phyloP scores from a whole-genome alignment of 2,329 filamentous ascomycete genomes.

The Amesomyces nigricolor region DNA sequence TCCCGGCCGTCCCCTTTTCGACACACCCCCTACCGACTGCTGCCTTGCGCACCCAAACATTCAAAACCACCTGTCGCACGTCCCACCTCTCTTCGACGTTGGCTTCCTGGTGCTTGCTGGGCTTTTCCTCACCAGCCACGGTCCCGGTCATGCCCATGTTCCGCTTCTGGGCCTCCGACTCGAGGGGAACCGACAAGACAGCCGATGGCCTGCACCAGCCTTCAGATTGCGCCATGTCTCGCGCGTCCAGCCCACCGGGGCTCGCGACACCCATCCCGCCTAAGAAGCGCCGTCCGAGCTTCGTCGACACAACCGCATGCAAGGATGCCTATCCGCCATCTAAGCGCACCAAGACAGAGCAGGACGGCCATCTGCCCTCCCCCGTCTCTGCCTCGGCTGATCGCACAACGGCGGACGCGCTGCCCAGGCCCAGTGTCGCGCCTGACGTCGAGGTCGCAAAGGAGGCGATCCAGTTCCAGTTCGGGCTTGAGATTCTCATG shows the following conservation, averaged over 20 bases:
- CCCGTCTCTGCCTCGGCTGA: slow-evolving; percentile 24
- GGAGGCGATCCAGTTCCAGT: slow-evolving; percentile 75
- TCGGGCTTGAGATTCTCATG: slow-evolving; percentile 83
- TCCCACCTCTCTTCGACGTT: slow-evolving; percentile 3
- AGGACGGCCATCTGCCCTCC: slow-evolving; percentile 28
- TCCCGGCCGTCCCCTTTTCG: slow-evolving; percentile 10
- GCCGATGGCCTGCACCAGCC: slow-evolving; percentile 37
- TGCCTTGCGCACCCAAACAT: slow-evolving; percentile 19
- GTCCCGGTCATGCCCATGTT: slow-evolving; percentile 41
- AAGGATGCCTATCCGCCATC: slow-evolving; percentile 27
- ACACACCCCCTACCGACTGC: slow-evolving; percentile 1
- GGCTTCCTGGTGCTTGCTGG: slow-evolving; percentile 10
- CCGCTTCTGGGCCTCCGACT: slow-evolving; percentile 55
- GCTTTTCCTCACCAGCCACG: slow-evolving; percentile 4
- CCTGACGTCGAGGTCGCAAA: slow-evolving; percentile 50
- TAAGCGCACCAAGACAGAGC: slow-evolving; percentile 41
- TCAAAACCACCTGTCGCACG: slow-evolving; percentile 4
- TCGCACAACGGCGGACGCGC: slow-evolving; percentile 16
- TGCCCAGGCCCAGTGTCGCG: slow-evolving; percentile 16
- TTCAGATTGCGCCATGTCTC: slow-evolving; percentile 24
- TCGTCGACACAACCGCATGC: slow-evolving; percentile 29
- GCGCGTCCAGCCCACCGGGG: slow-evolving; percentile 27
- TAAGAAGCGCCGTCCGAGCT: slow-evolving; percentile 38
- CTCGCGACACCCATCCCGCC: slow-evolving; percentile 24
- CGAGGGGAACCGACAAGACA: slow-evolving; percentile 51